Base-by-base conservation (phyloP, 2,329 filamentous ascomycete genomes). In the Byssothecium circinans region DNA sequence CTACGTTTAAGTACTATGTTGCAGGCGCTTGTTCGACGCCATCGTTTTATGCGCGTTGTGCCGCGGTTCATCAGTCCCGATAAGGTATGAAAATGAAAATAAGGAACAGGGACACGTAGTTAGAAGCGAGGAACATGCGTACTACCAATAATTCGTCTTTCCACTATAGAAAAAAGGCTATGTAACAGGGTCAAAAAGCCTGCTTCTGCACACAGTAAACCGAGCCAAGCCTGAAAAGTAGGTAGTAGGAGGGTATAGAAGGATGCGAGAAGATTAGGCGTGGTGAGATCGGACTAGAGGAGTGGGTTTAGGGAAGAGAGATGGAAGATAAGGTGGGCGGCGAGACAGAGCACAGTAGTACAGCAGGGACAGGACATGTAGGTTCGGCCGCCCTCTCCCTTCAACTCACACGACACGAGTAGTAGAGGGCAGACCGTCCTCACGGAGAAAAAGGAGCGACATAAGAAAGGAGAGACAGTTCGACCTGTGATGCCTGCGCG, bases 301-400 rank as follows among this genome's bases (percentile, higher is more conserved):
- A 22, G 38, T 32, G 49, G 6, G 6, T 32, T 12, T 12, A 32
- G 14, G 29, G 44, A 46, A 25, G 41, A 43, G 25, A 45, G 56
- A 54, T 40, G 49, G 51, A 54, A 41, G 49, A 23, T 27, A 20
- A 52, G 23, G 22, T 5, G 2, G 20, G 36, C 19, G 10, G 20
- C 27, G 43, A 52, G 44, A 53, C 49, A 41, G 38, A 37, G 50
- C 41, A 49, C 23, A 19, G 46, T 45, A 45, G 52, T 50, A 58
- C 39, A 33, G 49, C 44, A 45, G 25, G 23, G 34, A 30, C 15
- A 35, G 34, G 34, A 19, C 6, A 22, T 18, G 34, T 23, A 30
- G 20, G 17, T 19, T 19, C 15, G 34, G 14, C 8, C 30, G 25
- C 17, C 30, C 12, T 22, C 41, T 27, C 5, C 20, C 20, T 25